Evolutionary conservation across 208 protist genomes (phyloP), one percentile per base, ranked within the genome.

Genomic region (Trypanosoma theileri): DNA sequence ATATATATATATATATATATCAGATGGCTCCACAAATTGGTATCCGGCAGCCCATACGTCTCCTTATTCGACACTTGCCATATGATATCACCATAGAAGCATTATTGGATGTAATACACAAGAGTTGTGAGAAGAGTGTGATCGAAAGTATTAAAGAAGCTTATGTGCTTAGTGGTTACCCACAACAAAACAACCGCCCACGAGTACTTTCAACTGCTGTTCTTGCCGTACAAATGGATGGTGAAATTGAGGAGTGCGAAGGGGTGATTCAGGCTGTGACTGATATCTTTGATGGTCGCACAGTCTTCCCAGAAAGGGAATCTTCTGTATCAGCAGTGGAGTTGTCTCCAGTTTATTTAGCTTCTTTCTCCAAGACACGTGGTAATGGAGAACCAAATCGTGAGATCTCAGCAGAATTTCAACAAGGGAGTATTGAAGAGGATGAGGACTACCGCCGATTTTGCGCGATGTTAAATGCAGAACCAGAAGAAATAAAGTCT

Each of bases 51-150:
- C 57, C 66, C 0, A 3, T 65, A 3, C 41, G 67, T 21, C 67
- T 72, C 3, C 40, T 72, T 19, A 58, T 72, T 42, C 67, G 67
- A 9, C 59, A 48, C 16, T 50, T 72, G 17, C 67, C 67, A 21
- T 58, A 59, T n/a, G 58, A 72, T 53, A 66, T 66, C 13, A 66
- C 67, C 0, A 50, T 35, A 3, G 51, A 31, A 21, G 48, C 17
- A 4, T 7, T 72, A 9, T 65, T 41, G 14, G 50, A 45, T 40
- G 22, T 59, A 13, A 42, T 72, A 1, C 53, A 3, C 9, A 57
- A 46, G 21, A 22, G 46, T 17, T 35, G 17, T 21, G 42, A 40
- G 0, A 41, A 21, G 6, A 21, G 26, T 50, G 51, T 24, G 4
- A 44, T 60, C 9, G 41, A 59, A 9, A 21, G 35, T 21, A 45